Conservation (phyloP, 208 protist genomes). For the Leishmania aethiopica region DNA sequence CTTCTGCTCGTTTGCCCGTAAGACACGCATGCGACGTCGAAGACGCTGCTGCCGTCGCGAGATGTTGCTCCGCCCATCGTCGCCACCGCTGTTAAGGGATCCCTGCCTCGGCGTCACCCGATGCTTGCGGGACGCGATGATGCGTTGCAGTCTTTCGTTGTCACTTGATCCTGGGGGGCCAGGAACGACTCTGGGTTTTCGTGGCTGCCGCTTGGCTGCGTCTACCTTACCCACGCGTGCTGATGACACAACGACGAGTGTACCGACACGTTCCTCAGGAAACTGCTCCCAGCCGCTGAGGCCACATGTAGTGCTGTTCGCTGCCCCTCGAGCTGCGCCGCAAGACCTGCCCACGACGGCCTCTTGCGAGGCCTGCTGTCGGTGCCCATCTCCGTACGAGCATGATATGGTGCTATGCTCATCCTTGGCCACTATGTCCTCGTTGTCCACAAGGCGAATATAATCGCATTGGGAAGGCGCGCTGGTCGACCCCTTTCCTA, state of each 20-base stretch:
- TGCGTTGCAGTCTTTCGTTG: slow-evolving; percentile 39
- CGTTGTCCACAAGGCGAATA: slow-evolving; percentile 36
- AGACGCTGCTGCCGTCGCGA: slow-evolving; percentile 18
- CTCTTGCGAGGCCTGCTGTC: slow-evolving; percentile 2
- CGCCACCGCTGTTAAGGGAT: slow-evolving; percentile 4
- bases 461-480: slow-evolving; percentile 20
- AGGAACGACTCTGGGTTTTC: slow-evolving; percentile 4
- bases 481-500: not conserved
- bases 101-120: slow-evolving; percentile 20
- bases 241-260: not conserved
- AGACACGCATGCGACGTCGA: slow-evolving; percentile 39
- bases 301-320: slow-evolving; percentile 5
- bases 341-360: not conserved
- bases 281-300: slow-evolving; percentile 31
- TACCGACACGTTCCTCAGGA: slow-evolving; percentile 15
- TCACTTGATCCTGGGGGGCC: slow-evolving; percentile 5
- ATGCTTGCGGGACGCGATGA: slow-evolving; percentile 42
- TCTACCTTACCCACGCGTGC: slow-evolving; percentile 12
- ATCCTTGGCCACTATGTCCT: not conserved
- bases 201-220: slow-evolving; percentile 9
- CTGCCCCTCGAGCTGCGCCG: not conserved
- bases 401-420: not conserved
- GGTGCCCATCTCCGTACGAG: slow-evolving; percentile 12
- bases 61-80: slow-evolving; percentile 18
- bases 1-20: slow-evolving; percentile 56